These are phyloP conservation scores for Microsporum ferrugineum DNA, from an alignment of 2,329 filamentous ascomycete species.

Conservation along the genomic window DNA sequence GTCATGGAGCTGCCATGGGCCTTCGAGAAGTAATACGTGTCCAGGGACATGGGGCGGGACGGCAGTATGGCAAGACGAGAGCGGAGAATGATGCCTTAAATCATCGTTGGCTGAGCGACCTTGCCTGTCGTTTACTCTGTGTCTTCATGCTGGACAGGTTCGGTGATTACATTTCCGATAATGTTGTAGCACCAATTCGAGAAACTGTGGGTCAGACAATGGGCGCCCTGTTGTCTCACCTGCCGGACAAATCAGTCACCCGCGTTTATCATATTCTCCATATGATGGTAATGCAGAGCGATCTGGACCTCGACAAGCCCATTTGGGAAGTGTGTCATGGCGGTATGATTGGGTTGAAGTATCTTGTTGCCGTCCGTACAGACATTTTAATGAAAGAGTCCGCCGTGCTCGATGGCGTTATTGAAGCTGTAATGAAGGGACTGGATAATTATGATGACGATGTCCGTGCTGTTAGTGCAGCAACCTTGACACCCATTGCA, in stretches of 20 bases:
- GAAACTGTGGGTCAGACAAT: conserved; percentile 92
- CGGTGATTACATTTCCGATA: conserved; percentile 95
- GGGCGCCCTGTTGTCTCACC: conserved; percentile 74
- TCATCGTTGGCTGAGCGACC: conserved; percentile 77
- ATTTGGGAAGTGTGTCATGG: conserved; percentile 95
- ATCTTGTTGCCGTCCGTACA: conserved; percentile 88
- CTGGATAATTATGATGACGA: conserved; percentile 86
- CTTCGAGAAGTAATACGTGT: conserved; percentile 80
- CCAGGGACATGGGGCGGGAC: conserved; percentile 82
- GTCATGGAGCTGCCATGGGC: conserved; percentile 92
- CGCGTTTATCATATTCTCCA: conserved; percentile 75
- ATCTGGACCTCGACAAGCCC: conserved; percentile 59
- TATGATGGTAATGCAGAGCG: conserved; percentile 82
- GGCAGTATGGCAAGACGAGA: conserved; percentile 56
- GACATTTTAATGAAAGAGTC: conserved; percentile 76
- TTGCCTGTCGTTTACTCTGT: conserved; percentile 88
- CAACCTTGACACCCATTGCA: conserved; percentile 92
- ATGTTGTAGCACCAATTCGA: conserved; percentile 86
- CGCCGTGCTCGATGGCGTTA: conserved; percentile 82
- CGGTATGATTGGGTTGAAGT: conserved; percentile 92
- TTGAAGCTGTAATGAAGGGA: conserved; percentile 88
- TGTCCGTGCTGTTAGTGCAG: conserved; percentile 89
- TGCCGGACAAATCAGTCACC: conserved; percentile 67
- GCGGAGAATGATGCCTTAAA: conserved; percentile 70
- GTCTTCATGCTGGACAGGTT: conserved; percentile 97